A percentile compares a stretch with the other conserved stretches of the same genome.
Evolutionary conservation across 78 protist genomes (phyloP).

Genomic region (Dictyostelium intermedium): DNA sequence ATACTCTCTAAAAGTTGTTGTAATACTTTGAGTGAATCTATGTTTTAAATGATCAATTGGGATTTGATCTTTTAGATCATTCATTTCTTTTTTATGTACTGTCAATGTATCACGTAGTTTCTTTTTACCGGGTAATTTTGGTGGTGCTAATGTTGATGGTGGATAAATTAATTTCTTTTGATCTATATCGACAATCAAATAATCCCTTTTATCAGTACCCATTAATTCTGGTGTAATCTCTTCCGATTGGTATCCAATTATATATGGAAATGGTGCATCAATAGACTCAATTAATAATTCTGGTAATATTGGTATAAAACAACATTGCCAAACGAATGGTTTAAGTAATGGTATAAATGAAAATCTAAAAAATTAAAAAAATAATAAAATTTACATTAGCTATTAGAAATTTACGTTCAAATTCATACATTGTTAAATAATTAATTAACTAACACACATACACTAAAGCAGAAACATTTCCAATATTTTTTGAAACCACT

Average conservation of each 20-base stretch:
- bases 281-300: conserved; percentile 48
- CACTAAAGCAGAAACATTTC: conserved; percentile 35
- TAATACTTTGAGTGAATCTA: conserved; percentile 48
- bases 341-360: conserved; percentile 65
- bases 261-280: conserved; percentile 75
- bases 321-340: conserved; percentile 78
- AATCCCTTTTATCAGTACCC: conserved; percentile 24
- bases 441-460: neutral
- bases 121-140: conserved; percentile 55
- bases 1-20: conserved; percentile 49
- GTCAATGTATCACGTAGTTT: conserved; percentile 36
- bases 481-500: conserved; percentile 49
- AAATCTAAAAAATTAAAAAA: neutral
- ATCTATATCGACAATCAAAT: conserved; percentile 71
- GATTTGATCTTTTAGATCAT: conserved; percentile 29
- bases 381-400: neutral
- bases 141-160: neutral
- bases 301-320: conserved; percentile 73
- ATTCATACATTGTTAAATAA: too few species aligned
- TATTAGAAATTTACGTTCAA: neutral
- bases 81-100: conserved; percentile 39
- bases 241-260: conserved; percentile 40
- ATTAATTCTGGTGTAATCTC: neutral
- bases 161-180: conserved; percentile 52
- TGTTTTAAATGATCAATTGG: conserved; percentile 69